Conservation (phyloP, 192 early-diverging fungal species). For the Obelidium mucronatum region DNA sequence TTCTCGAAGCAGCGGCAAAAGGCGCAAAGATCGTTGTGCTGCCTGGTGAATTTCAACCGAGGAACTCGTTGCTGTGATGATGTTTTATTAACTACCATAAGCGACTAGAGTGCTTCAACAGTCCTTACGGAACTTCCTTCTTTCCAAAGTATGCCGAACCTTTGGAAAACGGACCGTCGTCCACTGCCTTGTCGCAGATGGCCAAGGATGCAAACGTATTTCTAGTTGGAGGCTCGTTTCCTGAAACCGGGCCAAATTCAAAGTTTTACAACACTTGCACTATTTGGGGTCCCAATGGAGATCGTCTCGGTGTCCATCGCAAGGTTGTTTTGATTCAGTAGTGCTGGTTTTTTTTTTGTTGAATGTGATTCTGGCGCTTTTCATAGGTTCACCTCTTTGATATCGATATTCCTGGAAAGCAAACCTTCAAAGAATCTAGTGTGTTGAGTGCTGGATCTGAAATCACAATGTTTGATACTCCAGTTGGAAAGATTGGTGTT, state of each 20-base stretch:
- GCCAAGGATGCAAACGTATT: slow-evolving; percentile 90
- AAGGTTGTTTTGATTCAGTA: slow-evolving; percentile 31
- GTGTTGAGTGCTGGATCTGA: slow-evolving; percentile 77
- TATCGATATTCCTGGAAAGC: slow-evolving; percentile 93
- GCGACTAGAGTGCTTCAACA: slow-evolving; percentile 95
- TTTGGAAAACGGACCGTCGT: slow-evolving; percentile 74
- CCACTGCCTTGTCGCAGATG: slow-evolving; percentile 76
- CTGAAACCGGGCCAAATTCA: slow-evolving; percentile 63
- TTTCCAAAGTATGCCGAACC: slow-evolving; percentile 93
- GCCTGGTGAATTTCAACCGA: slow-evolving; percentile 71
- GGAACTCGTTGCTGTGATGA: not conserved
- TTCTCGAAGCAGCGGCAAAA: slow-evolving; percentile 81
- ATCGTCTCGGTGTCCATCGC: slow-evolving; percentile 47
- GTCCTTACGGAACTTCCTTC: slow-evolving; percentile 91
- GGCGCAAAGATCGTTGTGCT: slow-evolving; percentile 93
- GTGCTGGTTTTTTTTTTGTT: not conserved
- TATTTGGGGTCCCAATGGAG: slow-evolving; percentile 45
- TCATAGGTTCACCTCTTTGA: slow-evolving; percentile 96
- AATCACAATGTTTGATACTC: slow-evolving; percentile 81
- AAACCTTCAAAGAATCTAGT: slow-evolving; percentile 88
- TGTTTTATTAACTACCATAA: not conserved
- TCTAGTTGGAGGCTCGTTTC: slow-evolving; percentile 86
- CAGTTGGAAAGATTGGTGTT: slow-evolving; percentile 85
- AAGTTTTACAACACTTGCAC: slow-evolving; percentile 60
- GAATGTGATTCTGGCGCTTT: not conserved